phyloP scores from a whole-genome alignment of 2,329 filamentous ascomycete species.

The Fusarium decemcellulare region DNA sequence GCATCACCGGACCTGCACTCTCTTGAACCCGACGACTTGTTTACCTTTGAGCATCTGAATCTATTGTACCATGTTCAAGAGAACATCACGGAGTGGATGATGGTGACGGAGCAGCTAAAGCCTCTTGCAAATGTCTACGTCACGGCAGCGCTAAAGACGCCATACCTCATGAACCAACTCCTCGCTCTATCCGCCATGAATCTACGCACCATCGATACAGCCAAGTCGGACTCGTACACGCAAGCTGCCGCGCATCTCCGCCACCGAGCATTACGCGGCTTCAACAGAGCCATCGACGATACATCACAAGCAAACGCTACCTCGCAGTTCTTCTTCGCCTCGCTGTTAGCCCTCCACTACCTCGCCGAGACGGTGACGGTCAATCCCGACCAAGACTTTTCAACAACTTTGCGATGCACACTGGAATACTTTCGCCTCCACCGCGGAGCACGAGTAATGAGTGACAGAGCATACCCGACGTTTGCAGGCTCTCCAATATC shows the following conservation, averaged over 20 bases:
- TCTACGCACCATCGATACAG: neutral
- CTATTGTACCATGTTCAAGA: constrained; percentile 17
- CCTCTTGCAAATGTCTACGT: neutral
- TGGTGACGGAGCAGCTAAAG: neutral
- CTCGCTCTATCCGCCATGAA: constrained; percentile 30
- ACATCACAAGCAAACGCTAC: constrained; percentile 13
- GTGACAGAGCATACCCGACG: neutral
- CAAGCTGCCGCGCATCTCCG: constrained; percentile 8
- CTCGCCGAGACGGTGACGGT: constrained; percentile 18
- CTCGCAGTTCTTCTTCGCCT: constrained; percentile 26
- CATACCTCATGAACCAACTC: constrained; percentile 32
- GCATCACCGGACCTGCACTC: neutral
- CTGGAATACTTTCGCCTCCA: constrained; percentile 26
- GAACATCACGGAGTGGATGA: constrained; percentile 12
- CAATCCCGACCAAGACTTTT: neutral
- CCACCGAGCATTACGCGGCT: constrained; percentile 15
- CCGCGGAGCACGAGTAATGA: constrained; percentile 8
- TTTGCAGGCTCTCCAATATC: neutral
- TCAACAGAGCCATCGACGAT: constrained; percentile 14
- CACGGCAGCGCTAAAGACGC: constrained; percentile 6
- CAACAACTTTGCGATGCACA: neutral
- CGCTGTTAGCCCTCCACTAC: constrained; percentile 18
- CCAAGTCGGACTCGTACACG: neutral
- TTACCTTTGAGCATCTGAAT: constrained; percentile 21
- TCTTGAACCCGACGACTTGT: neutral